These are phyloP conservation scores for Penicillium macrosclerotiorum DNA, from an alignment of 495 filamentous ascomycete species.

Conservation along the genomic window DNA sequence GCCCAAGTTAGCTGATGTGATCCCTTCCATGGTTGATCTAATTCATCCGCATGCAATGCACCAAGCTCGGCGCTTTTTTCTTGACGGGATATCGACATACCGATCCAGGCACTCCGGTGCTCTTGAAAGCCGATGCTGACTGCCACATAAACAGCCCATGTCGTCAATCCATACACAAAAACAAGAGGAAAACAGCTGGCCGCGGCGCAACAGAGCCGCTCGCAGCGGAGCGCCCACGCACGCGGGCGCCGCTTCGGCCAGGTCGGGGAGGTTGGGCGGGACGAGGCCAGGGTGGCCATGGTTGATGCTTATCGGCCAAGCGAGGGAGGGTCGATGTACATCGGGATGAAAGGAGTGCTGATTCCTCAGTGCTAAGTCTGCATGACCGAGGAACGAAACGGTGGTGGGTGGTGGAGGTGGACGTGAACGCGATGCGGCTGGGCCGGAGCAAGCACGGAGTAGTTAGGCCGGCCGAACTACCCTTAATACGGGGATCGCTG, in stretches of 20 bases:
- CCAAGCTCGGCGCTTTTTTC: background rate
- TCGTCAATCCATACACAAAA: constrained; percentile 86
- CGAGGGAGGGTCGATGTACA: constrained; percentile 10
- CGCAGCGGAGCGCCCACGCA: constrained; percentile 70
- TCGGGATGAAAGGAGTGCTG: constrained; percentile 3
- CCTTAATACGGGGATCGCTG: too few species aligned
- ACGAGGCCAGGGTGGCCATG: constrained; percentile 44
- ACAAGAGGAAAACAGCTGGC: constrained; percentile 82
- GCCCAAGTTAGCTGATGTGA: too few species aligned
- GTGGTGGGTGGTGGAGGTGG: background rate
- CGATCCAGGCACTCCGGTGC: constrained; percentile 61
- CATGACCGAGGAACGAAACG: constrained; percentile 8
- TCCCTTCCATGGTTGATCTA: too few species aligned
- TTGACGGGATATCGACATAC: constrained; percentile 44
- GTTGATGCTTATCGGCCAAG: constrained; percentile 14
- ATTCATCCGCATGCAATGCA: too few species aligned
- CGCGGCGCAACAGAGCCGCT: constrained; percentile 78
- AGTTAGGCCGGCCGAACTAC: too few species aligned
- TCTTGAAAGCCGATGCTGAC: constrained; percentile 66
- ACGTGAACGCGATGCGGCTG: background rate
- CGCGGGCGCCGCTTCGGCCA: constrained; percentile 50
- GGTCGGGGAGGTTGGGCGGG: constrained; percentile 46
- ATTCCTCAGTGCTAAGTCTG: constrained; percentile 7
- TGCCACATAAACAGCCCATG: constrained; percentile 89
- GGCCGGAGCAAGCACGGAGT: too few species aligned